phyloP scores from a whole-genome alignment of 1,284 basidiomycete species.

The Anthracocystis setariae region DNA sequence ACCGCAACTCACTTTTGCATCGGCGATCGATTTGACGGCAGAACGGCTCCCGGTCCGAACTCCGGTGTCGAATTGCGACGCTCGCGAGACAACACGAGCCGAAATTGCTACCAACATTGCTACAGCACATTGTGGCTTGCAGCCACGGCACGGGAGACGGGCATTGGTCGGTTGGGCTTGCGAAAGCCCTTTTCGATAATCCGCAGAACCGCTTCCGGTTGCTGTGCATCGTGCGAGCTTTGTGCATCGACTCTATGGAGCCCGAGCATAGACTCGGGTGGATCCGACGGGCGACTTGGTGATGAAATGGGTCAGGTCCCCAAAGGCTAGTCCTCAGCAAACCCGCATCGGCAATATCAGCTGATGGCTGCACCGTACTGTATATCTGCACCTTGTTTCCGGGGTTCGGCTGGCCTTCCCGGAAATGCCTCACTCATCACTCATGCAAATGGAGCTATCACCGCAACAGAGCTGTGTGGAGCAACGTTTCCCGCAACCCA shows the following conservation, averaged over 20 bases:
- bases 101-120: neutral
- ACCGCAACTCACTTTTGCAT: too few species aligned
- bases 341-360: neutral
- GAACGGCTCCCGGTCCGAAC: too few species aligned
- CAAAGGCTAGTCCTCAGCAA: neutral
- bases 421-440: too few species aligned
- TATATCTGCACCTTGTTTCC: too few species aligned
- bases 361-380: neutral
- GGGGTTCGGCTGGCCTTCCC: too few species aligned
- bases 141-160: slow-evolving; percentile 12
- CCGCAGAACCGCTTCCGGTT: slow-evolving; percentile 23
- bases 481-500: too few species aligned
- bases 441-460: too few species aligned
- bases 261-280: neutral
- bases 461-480: too few species aligned
- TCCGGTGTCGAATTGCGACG: neutral
- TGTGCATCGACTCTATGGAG: slow-evolving; percentile 4
- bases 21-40: too few species aligned
- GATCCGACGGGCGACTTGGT: neutral
- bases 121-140: slow-evolving; percentile 13
- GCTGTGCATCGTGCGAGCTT: neutral
- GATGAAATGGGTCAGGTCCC: neutral
- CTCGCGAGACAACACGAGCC: neutral
- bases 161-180: slow-evolving; percentile 4
- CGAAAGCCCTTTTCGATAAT: neutral